Base-by-base conservation (phyloP, 352 stramenopile genomes). In the Phytopythium chamaehyphon region DNA sequence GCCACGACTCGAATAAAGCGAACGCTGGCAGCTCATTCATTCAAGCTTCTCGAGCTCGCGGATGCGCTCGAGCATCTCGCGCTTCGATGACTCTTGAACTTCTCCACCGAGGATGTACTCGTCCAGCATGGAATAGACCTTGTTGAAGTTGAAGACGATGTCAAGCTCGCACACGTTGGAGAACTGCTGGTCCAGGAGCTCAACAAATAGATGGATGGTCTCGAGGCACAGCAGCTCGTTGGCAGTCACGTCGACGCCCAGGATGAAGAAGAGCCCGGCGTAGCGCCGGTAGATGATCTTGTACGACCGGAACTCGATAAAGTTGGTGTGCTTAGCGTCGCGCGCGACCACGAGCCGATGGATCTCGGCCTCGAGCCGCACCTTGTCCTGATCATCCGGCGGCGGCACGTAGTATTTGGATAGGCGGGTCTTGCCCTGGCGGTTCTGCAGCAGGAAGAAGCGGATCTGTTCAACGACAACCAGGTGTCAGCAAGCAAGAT, bases 281-380 rank as follows among this genome's bases (percentile, higher is more conserved):
- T 99, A 99, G 64, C 96, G 83, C 52, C 96, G 82, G 71, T 99
- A 99, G 58, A 99, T 98, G 46, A 99, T 71, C 75, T 99, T 99
- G 86, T 98, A 98, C 66, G 86, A 98, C 56, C 96, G 96, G 69
- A 98, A 99, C 71, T 98, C 93, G 57, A 98, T 94, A 60, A 98
- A 97, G 59, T 98, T 98, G 39, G 90, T 97, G 62, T 97, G 89
- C 51, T 96, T 96, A 44, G 75, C 62, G 58, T 97, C 90, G 47
- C 93, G 75, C 10, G 71, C 77, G 18, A 96, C 73, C 39, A 98
- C 89, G 33, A 97, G 71, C 15, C 86, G 74, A 64, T 97, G 86
- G 59, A 98, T 94, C 59, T 98, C 91, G 43, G 73, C 61, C 65
- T 98, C 91, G 12, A 98, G 73, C 6, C 83, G 80, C 43, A 76